Percentiles rank a stretch among this genome's conserved stretches.
These are phyloP conservation scores for Chalaropsis ovoidea DNA, from an alignment of 2,329 filamentous ascomycete species.

Conservation along the genomic window DNA sequence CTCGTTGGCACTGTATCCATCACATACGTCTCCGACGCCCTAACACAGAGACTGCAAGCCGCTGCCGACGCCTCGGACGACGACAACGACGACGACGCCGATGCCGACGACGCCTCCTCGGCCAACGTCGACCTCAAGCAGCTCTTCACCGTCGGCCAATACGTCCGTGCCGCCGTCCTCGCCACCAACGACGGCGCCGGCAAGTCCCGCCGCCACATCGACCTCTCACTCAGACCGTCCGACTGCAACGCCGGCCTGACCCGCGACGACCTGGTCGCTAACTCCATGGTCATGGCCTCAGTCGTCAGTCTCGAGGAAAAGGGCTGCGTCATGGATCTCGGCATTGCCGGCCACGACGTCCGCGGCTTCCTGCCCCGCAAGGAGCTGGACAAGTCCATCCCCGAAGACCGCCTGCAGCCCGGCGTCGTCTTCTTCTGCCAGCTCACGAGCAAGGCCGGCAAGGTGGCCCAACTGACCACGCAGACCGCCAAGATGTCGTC, in stretches of 20 bases:
- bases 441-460: conserved; percentile 66
- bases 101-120: conserved; percentile 46
- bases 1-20: conserved; percentile 80
- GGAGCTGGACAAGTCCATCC: conserved; percentile 59
- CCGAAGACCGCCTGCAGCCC: conserved; percentile 61
- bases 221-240: conserved; percentile 71
- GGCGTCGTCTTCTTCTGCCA: conserved; percentile 79
- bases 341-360: conserved; percentile 55
- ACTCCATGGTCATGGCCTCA: conserved; percentile 75
- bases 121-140: conserved; percentile 48
- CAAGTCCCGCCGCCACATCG: conserved; percentile 70
- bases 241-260: conserved; percentile 67
- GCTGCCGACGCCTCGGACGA: conserved; percentile 45
- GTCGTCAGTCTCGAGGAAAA: conserved; percentile 92
- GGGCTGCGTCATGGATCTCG: conserved; percentile 85
- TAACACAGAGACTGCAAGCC: conserved; percentile 67
- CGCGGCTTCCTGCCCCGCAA: conserved; percentile 79
- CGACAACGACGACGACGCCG: conserved; percentile 47
- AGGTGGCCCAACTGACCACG: conserved; percentile 76
- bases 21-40: conserved; percentile 73
- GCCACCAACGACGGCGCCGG: conserved; percentile 52
- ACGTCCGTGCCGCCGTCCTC: conserved; percentile 71
- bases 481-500: conserved; percentile 60
- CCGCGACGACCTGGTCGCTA: conserved; percentile 60
- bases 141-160: conserved; percentile 76